These are phyloP conservation scores for Kokia cookei DNA, from an alignment of 441 rosid genomes.

Conservation along the genomic window DNA sequence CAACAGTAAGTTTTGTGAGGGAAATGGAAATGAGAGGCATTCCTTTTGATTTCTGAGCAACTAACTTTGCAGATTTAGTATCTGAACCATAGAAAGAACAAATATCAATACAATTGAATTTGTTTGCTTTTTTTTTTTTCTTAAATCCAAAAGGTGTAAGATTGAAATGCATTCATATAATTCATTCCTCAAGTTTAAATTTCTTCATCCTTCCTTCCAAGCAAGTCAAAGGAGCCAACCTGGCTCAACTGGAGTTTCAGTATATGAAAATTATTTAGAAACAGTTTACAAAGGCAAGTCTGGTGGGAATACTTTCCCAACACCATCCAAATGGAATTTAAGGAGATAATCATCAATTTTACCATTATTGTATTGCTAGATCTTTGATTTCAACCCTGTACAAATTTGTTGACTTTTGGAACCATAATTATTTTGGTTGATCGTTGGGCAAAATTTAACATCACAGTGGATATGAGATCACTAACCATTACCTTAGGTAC, in stretches of 20 bases:
- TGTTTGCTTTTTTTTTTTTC: neutral
- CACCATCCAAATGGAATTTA: neutral
- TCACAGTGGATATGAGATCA: neutral
- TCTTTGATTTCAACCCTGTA: neutral
- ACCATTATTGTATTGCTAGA: neutral
- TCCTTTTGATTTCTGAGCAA: constrained; percentile 84
- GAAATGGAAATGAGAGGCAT: constrained; percentile 66
- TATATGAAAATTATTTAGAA: neutral
- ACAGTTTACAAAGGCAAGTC: neutral
- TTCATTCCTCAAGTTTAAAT: neutral
- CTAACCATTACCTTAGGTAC: neutral
- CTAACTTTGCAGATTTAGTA: constrained; percentile 42
- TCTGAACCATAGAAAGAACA: constrained; percentile 24
- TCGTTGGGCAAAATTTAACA: neutral
- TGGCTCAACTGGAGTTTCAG: neutral
- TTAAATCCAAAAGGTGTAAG: neutral
- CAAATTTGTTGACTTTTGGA: neutral
- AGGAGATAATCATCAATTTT: neutral
- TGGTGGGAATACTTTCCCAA: neutral
- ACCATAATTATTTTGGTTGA: neutral
- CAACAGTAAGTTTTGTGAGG: constrained; percentile 42
- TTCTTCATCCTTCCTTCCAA: neutral
- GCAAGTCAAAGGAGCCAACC: neutral
- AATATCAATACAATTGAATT: neutral
- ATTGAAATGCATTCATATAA: neutral